phyloP scores from a whole-genome alignment of 2,329 filamentous ascomycete species.

The Fusarium verrucosum region DNA sequence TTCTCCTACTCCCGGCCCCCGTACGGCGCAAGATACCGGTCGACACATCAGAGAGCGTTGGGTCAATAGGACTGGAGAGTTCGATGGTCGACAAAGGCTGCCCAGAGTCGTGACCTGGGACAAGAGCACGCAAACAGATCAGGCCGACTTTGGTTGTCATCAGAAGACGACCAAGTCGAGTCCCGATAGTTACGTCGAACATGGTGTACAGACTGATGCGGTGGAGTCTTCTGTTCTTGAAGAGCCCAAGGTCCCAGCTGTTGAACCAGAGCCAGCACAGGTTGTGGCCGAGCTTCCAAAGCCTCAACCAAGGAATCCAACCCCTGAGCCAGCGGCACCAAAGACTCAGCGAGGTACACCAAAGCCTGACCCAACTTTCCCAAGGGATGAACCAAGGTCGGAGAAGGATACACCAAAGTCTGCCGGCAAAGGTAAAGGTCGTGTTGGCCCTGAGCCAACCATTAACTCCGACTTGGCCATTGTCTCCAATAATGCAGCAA shows the following conservation, averaged over 20 bases:
- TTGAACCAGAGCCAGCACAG: background rate
- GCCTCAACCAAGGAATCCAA: background rate
- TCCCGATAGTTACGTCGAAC: background rate
- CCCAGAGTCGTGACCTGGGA: background rate
- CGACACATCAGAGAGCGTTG: background rate
- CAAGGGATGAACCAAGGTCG: background rate
- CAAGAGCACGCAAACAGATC: constrained; percentile 14
- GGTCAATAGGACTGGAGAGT: background rate
- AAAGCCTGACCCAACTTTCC: background rate
- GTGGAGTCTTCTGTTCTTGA: background rate
- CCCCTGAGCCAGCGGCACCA: background rate
- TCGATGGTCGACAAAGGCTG: background rate
- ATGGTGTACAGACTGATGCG: constrained; percentile 6
- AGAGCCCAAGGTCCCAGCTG: background rate
- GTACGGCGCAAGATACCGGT: background rate
- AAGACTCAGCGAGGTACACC: no score
- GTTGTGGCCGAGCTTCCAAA: background rate
- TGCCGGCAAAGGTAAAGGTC: background rate
- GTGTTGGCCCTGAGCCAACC: background rate
- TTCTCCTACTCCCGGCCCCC: background rate
- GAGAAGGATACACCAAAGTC: background rate
- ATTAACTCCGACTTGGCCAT: background rate
- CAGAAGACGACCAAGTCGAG: background rate
- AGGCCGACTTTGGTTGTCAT: background rate
- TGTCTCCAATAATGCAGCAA: background rate